Base-by-base conservation (phyloP, 2,329 filamentous ascomycete species). In the Clarireedia sp. region DNA sequence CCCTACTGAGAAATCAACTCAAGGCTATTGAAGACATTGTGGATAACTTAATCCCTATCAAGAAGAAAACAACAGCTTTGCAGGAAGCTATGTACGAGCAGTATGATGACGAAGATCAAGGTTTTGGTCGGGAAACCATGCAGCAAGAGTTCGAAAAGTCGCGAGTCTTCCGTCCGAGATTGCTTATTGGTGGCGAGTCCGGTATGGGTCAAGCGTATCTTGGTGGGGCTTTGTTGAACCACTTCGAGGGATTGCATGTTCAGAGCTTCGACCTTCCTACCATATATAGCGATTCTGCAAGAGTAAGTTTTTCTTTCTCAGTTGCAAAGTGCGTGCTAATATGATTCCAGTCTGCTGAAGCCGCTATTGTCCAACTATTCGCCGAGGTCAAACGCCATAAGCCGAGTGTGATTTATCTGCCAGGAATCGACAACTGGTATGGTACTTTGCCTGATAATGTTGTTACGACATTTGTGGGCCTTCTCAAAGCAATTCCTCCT, bases 121-220 rank as follows among this genome's bases (percentile, higher is more conserved):
- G 90, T 0, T 96, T 99, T 68, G 85, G 85, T 36, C 83, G 90
- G 53, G 94, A 99, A 71, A 85, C 83, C 21, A 71, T 86, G 64
- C 74, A 79, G 40, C 80, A 83, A 62, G 87, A 90, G 62, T 97
- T 99, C 69, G 91, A 97, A 65, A 85, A 82, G 49, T 87, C 89
- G 21, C 84, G 92, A 38, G 81, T 96, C 23, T 99, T 95, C 74
- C 81, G 94, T 17, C 95, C 94, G 8, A 80, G 94, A 45, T 77
- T 97, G 52, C 78, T 99, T 29, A 86, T 99, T 55, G 81, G 83
- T 43, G 94, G 94, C n/a, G 69, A 78, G 9, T 77, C 83, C 45
- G 94, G 94, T 9, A 97, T 97, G 92, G 94, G 95, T 0, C 95
- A 99, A 68, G 82, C 85, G 48, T 96, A 99, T 65, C 76, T 99